phyloP scores from a whole-genome alignment of 495 filamentous ascomycete genomes.

The Talaromyces liani region DNA sequence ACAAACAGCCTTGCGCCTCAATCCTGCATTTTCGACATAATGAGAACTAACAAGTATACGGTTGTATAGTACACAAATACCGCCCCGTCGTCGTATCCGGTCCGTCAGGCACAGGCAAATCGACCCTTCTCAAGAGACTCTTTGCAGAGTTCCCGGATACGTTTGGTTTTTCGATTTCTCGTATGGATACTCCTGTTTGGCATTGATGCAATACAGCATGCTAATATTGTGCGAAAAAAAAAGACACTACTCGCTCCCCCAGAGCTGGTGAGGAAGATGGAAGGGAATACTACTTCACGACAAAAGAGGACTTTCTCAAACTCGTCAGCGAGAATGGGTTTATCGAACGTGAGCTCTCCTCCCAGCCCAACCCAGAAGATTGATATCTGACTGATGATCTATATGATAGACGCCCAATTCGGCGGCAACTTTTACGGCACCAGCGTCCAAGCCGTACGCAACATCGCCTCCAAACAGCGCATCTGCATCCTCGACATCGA shows the following conservation, averaged over 20 bases:
- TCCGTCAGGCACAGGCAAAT: constrained; percentile 82
- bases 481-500: constrained; percentile 67
- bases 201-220: neutral
- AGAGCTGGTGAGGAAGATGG: constrained; percentile 70
- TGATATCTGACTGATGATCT: neutral
- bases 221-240: neutral
- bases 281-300: constrained; percentile 74
- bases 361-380: neutral
- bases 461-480: constrained; percentile 52
- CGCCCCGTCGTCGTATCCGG: constrained; percentile 82
- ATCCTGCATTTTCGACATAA: neutral
- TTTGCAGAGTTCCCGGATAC: constrained; percentile 59
- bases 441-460: constrained; percentile 63
- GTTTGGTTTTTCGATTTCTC: constrained; percentile 78
- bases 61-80: constrained; percentile 23
- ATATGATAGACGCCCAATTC: constrained; percentile 52
- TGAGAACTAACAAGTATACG: neutral
- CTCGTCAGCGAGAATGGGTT: constrained; percentile 66
- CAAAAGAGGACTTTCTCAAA: constrained; percentile 58
- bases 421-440: constrained; percentile 88
- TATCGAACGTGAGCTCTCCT: constrained; percentile 56
- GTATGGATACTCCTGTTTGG: constrained; percentile 13
- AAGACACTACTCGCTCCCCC: constrained; percentile 71
- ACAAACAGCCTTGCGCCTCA: neutral
- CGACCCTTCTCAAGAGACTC: constrained; percentile 72